phyloP scores from a whole-genome alignment of 371 early-diverging fungal genomes.

The Batkoa obscura region DNA sequence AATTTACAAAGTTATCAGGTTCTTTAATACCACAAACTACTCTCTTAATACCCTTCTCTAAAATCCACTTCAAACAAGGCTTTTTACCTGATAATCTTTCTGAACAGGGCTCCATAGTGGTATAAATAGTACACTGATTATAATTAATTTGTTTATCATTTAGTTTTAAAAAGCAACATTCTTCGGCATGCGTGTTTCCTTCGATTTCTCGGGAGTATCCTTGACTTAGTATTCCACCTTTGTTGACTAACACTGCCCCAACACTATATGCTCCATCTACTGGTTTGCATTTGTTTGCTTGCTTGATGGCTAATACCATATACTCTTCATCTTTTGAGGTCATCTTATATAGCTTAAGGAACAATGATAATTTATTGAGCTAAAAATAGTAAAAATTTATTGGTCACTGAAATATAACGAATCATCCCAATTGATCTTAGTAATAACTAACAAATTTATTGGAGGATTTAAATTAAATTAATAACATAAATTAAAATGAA shows the following conservation, averaged over 20 bases:
- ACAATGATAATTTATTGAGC: too few relatives aligned
- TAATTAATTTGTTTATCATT: too few relatives aligned
- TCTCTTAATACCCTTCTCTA: conserved; percentile 42
- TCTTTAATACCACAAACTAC: conserved; percentile 80
- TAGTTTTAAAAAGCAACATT: conserved; percentile 58
- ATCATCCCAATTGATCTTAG: too few relatives aligned
- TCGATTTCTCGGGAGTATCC: conserved; percentile 74
- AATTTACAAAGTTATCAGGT: conserved; percentile 57
- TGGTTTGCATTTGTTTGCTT: conserved; percentile 56
- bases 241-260: conserved; percentile 39
- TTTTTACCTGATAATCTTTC: conserved; percentile 51
- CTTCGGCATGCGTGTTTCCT: conserved; percentile 87
- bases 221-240: conserved; percentile 31
- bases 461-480: too few relatives aligned
- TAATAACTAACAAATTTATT: too few relatives aligned
- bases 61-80: conserved; percentile 42
- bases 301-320: conserved; percentile 53
- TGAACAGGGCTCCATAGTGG: conserved; percentile 86
- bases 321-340: too few relatives aligned
- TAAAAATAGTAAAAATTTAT: too few relatives aligned
- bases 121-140: conserved; percentile 71
- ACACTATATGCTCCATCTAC: conserved; percentile 75
- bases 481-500: too few relatives aligned
- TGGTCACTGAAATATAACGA: too few relatives aligned
- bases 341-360: too few relatives aligned